Evolutionary conservation across 306 rosid genomes (phyloP).

Genomic region (Albizia julibrissin): DNA sequence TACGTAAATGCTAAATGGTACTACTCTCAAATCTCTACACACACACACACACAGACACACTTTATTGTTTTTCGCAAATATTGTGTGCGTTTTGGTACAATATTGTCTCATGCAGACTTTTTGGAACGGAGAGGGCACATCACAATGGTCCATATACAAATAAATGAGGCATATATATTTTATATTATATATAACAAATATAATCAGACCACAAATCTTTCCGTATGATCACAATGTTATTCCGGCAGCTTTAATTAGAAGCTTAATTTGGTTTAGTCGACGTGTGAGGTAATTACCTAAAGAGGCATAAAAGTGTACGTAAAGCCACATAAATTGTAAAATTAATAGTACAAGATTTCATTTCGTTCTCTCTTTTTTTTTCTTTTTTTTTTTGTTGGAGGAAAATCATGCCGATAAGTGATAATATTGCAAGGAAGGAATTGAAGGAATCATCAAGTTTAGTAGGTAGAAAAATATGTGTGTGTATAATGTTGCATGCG

Average conservation of each 20-base stretch:
- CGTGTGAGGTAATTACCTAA: not conserved
- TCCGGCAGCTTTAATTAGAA: not conserved
- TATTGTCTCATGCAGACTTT: not conserved
- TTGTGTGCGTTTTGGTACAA: not conserved
- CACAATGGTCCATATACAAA: not conserved
- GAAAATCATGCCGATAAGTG: too few species aligned
- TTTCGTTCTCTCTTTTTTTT: too few species aligned
- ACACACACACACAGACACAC: not conserved
- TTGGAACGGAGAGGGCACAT: not conserved
- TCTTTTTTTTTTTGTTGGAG: too few species aligned
- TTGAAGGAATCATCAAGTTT: not conserved
- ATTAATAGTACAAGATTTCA: not conserved
- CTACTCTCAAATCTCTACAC: not conserved
- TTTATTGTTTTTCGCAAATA: not conserved
- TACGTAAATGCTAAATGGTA: too few species aligned
- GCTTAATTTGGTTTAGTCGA: not conserved
- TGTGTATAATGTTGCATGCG: constrained; percentile 27
- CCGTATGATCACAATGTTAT: not conserved
- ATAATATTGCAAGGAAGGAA: not conserved
- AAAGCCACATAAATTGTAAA: not conserved
- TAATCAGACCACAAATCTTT: not conserved
- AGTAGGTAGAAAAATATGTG: not conserved
- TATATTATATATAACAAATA: not conserved
- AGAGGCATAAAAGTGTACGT: not conserved
- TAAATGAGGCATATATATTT: not conserved